phyloP scores from a whole-genome alignment of 139 green algal species.

The Chlorella sp. region DNA sequence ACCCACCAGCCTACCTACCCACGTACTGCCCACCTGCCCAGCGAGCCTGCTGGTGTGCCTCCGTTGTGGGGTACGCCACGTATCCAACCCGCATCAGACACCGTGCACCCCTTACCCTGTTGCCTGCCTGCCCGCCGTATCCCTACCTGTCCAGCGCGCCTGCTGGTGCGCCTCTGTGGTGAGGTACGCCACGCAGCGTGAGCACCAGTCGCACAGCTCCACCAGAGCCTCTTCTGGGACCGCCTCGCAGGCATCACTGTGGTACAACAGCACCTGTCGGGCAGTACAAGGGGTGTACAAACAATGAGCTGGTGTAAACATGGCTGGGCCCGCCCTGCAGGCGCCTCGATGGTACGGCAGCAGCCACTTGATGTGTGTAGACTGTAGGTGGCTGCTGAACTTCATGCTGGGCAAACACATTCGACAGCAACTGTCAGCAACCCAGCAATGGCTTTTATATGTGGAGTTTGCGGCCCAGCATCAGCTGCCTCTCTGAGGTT shows the following conservation, averaged over 20 bases:
- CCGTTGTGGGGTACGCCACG: conserved; percentile 68
- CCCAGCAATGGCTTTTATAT: too few relatives aligned
- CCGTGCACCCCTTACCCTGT: too few relatives aligned
- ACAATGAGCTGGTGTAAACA: too few relatives aligned
- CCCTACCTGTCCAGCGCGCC: conserved; percentile 29
- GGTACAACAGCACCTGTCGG: conserved; percentile 71
- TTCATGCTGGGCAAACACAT: too few relatives aligned
- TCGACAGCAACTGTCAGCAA: too few relatives aligned
- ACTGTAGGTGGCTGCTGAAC: too few relatives aligned
- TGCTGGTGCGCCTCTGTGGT: conserved; percentile 37
- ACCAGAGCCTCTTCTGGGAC: conserved; percentile 76
- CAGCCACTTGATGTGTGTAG: too few relatives aligned
- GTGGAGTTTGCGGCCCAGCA: too few relatives aligned
- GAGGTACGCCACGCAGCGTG: conserved; percentile 75
- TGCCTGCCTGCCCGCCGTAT: background rate
- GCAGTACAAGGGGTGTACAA: background rate
- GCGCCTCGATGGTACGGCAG: too few relatives aligned
- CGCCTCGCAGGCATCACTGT: conserved; percentile 65
- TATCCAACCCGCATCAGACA: too few relatives aligned
- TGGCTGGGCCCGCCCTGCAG: too few relatives aligned
- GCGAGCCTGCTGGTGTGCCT: background rate
- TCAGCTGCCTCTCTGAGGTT: too few relatives aligned
- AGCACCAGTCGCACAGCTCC: conserved; percentile 79
- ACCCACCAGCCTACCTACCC: background rate
- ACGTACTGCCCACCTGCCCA: conserved; percentile 24